These are phyloP conservation scores for Alternaria brassicae DNA, from an alignment of 2,329 filamentous ascomycete genomes.

Conservation along the genomic window DNA sequence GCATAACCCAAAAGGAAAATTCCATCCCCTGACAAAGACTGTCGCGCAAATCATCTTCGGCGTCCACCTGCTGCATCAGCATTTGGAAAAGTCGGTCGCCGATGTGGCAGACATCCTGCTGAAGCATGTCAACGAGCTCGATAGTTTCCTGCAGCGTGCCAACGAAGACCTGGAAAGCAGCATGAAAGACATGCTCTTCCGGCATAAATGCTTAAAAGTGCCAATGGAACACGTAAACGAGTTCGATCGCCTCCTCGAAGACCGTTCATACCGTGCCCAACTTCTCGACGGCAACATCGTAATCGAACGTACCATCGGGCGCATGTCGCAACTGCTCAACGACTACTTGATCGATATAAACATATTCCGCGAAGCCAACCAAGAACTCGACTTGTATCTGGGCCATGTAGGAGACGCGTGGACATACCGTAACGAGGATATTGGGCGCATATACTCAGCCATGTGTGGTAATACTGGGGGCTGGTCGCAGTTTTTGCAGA, in stretches of 20 bases:
- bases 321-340: constrained; percentile 77
- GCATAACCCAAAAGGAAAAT: constrained; percentile 74
- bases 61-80: constrained; percentile 83
- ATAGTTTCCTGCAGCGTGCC: constrained; percentile 85
- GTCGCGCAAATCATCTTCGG: constrained; percentile 93
- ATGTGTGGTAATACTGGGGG: constrained; percentile 94
- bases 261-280: constrained; percentile 79
- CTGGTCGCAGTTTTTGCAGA: constrained; percentile 82
- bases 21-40: constrained; percentile 89
- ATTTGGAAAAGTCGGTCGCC: constrained; percentile 84
- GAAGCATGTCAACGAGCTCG: constrained; percentile 90
- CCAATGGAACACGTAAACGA: constrained; percentile 82
- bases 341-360: constrained; percentile 80
- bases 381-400: constrained; percentile 79
- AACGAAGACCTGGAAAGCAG: constrained; percentile 85
- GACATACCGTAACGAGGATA: constrained; percentile 65
- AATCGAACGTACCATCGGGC: constrained; percentile 86
- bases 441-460: constrained; percentile 78
- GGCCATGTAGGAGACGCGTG: constrained; percentile 67
- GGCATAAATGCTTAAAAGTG: constrained; percentile 79
- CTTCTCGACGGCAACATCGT: constrained; percentile 88
- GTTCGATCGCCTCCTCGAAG: constrained; percentile 88
- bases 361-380: constrained; percentile 77
- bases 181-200: constrained; percentile 71
- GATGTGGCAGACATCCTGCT: constrained; percentile 91